Evolutionary conservation across 2,329 filamentous ascomycete genomes (phyloP).

Genomic region (Colletotrichum viniferum): DNA sequence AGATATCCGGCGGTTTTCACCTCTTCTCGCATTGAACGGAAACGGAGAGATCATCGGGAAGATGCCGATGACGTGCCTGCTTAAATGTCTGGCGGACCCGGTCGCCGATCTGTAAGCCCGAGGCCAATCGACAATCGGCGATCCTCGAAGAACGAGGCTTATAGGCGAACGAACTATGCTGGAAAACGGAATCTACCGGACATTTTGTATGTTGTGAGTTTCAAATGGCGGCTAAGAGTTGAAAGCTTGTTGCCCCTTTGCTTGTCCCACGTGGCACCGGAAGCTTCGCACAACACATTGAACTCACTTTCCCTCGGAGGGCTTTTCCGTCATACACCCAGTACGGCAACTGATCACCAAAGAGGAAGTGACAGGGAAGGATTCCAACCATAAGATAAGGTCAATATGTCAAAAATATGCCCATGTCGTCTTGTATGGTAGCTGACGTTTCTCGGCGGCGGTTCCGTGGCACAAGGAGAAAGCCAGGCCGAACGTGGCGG

Average conservation of each 20-base stretch:
- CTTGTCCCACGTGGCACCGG: background rate
- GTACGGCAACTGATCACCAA: background rate
- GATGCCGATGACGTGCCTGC: background rate
- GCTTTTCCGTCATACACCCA: background rate
- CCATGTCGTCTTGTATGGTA: no score
- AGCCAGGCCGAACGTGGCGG: background rate
- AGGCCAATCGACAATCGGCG: background rate
- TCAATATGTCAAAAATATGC: background rate
- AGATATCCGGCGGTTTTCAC: background rate
- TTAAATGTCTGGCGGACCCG: background rate
- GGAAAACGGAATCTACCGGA: background rate
- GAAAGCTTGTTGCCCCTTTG: background rate
- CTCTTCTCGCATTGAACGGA: rapidly evolving
- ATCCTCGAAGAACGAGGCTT: background rate
- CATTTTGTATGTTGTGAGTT: background rate
- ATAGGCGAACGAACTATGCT: background rate
- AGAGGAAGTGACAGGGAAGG: rapidly evolving
- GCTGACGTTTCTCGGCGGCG: no score
- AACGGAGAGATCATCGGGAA: background rate
- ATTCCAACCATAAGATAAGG: rapidly evolving
- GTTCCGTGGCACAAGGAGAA: no score
- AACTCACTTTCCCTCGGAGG: background rate
- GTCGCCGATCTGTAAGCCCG: background rate
- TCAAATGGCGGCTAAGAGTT: background rate
- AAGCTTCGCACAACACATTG: background rate